Percentiles rank a stretch among this genome's conserved stretches.
phyloP scores from a whole-genome alignment of 108 stramenopile species.

The Conticribra guillardii region DNA sequence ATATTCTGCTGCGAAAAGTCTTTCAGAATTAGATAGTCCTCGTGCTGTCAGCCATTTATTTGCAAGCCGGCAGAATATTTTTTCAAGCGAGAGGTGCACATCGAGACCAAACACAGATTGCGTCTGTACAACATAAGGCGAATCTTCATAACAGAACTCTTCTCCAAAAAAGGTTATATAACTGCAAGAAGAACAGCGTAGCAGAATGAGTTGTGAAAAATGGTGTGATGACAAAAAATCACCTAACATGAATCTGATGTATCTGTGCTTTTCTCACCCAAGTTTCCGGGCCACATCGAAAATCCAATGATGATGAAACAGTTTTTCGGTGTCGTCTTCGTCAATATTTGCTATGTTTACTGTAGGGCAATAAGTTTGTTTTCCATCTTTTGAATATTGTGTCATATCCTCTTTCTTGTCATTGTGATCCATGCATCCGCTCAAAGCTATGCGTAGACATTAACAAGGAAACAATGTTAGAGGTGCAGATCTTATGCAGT shows the following conservation, averaged over 20 bases:
- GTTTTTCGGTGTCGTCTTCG: neutral
- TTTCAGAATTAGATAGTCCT: constrained; percentile 19
- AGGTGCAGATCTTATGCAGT: no score
- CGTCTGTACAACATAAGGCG: constrained; percentile 56
- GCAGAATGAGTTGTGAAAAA: no score
- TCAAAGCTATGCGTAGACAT: no score
- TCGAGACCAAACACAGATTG: constrained; percentile 38
- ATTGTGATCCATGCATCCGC: constrained; percentile 34
- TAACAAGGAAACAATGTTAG: no score
- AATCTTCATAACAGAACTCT: constrained; percentile 63
- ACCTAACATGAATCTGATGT: no score
- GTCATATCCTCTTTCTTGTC: constrained; percentile 13
- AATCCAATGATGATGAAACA: constrained; percentile 18
- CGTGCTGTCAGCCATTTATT: neutral
- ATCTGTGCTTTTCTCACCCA: neutral
- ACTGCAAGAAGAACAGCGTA: constrained; percentile 47
- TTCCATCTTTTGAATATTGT: constrained; percentile 11
- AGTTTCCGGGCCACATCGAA: constrained; percentile 7
- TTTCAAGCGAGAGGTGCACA: constrained; percentile 37
- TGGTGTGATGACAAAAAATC: no score
- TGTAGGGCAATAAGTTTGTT: neutral
- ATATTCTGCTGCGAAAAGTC: constrained; percentile 20
- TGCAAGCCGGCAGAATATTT: constrained; percentile 49
- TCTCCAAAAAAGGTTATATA: constrained; percentile 68
- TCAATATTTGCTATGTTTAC: neutral